Percentiles rank a stretch among this genome's conserved stretches.
These are phyloP conservation scores for Conringia planisiliqua DNA, from an alignment of 345 rosid species.

Conservation along the genomic window DNA sequence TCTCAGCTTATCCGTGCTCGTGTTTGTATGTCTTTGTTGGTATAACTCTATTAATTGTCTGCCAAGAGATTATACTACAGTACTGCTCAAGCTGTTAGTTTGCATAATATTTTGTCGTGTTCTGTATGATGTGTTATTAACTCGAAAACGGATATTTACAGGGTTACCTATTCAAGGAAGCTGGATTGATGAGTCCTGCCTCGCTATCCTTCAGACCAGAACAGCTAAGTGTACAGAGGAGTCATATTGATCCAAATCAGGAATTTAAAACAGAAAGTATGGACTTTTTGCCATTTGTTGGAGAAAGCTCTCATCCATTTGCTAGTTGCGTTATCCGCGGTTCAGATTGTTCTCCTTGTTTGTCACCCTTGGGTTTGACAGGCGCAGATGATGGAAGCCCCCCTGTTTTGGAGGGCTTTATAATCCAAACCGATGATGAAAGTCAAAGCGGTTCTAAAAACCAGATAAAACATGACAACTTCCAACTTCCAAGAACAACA, in stretches of 20 bases:
- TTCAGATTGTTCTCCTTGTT: conserved; percentile 37
- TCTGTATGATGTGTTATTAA: conserved; percentile 13
- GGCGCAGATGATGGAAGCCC: conserved; percentile 38
- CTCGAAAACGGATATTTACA: conserved; percentile 27
- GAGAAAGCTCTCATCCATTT: conserved; percentile 29
- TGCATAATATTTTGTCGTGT: background rate
- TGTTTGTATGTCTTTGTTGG: background rate
- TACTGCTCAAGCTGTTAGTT: background rate
- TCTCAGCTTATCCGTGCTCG: background rate
- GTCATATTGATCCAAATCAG: conserved; percentile 27
- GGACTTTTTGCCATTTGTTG: conserved; percentile 32
- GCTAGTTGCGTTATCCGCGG: conserved; percentile 17
- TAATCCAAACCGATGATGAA: conserved; percentile 46
- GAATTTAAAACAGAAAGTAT: conserved; percentile 29
- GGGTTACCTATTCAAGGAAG: conserved; percentile 37
- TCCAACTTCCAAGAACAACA: conserved; percentile 49
- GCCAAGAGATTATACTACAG: conserved; percentile 2
- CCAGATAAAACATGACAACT: conserved; percentile 43
- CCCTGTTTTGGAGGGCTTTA: conserved; percentile 65
- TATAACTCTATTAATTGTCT: background rate
- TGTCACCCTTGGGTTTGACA: conserved; percentile 27
- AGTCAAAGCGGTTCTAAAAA: conserved; percentile 29
- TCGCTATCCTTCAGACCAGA: conserved; percentile 29
- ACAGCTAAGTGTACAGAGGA: conserved; percentile 33
- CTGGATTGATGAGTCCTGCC: conserved; percentile 36